A percentile compares a stretch with the other conserved stretches of the same genome.
Conservation (phyloP, 768 basidiomycete species). For the Coprinopsis marcescibilis region DNA sequence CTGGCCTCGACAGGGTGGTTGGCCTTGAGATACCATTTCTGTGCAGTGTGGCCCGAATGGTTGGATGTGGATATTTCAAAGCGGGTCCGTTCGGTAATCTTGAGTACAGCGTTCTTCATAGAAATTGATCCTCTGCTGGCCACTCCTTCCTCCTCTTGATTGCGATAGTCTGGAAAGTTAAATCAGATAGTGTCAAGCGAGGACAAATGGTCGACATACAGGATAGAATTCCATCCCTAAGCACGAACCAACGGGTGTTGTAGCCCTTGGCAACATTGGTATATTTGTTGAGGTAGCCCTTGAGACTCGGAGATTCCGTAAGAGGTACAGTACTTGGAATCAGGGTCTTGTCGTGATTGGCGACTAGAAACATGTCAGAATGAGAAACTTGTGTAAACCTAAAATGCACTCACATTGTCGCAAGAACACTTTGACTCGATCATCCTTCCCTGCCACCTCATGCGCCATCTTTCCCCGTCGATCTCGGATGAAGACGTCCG, state of each 20-base stretch:
- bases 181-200: conserved; percentile 12
- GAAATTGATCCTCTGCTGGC: conserved; percentile 84
- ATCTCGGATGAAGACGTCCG: conserved; percentile 85
- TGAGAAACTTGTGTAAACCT: neutral
- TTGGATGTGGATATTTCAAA: conserved; percentile 63
- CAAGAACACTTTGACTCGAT: conserved; percentile 76
- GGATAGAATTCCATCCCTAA: conserved; percentile 79
- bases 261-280: conserved; percentile 90
- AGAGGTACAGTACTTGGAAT: conserved; percentile 39
- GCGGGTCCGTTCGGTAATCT: conserved; percentile 57
- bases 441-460: conserved; percentile 71
- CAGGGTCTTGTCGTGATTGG: conserved; percentile 73
- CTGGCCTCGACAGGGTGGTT: conserved; percentile 87
- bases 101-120: conserved; percentile 73
- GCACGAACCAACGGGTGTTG: conserved; percentile 87
- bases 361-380: conserved; percentile 38
- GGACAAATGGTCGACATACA: conserved; percentile 43
- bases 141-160: conserved; percentile 84
- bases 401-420: conserved; percentile 59
- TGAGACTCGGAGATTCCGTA: conserved; percentile 55
- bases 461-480: conserved; percentile 61
- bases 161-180: conserved; percentile 60
- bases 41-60: conserved; percentile 33
- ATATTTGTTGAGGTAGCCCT: conserved; percentile 87
- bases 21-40: conserved; percentile 81